Evolutionary conservation across 345 rosid genomes (phyloP), one percentile per base, ranked within the genome.

Genomic region (Citrus reticulata): DNA sequence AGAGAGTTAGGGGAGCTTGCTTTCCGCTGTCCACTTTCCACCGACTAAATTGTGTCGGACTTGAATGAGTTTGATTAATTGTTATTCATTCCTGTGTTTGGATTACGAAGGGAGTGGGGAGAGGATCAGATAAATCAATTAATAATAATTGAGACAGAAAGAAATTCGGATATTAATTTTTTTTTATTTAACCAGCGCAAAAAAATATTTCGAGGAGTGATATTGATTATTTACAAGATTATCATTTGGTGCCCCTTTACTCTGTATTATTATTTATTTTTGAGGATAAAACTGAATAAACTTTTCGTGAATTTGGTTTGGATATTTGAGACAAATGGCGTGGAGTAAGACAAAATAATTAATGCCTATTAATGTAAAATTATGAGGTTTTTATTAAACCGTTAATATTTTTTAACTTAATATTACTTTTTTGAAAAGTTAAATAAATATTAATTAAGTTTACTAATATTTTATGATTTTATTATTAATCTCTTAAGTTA

Each of bases 31-130:
- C 42, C 60, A 7, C 62, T 51, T n/a, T 51, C 77, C 84, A 83
- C 88, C 86, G 87, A 83, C 84, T 46, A 39, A 54, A 16, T 2
- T 30, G 83, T 22, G 84, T 82, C 85, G 91, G 89, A 88, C 77
- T 78, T 79, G 83, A 88, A 86, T 70, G 86, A 75, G 80, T 81
- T 61, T 37, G 73, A 73, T 85, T 79, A 86, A 87, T 85, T 87
- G 70, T 63, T 79, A 78, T 86, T 83, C 25, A 84, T 81, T 80
- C 73, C 42, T 70, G 77, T 58, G 81, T 59, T 84, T 82, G 75
- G 84, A 83, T 89, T 86, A 83, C 91, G 85, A 51, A 75, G 58
- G 57, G 70, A 75, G 51, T 16, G 69, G 60, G 64, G 71, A n/a
- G 54, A 42, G 39, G 37, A 59, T 30, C 72, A n/a, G 29, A 25